A percentile compares a stretch with the other conserved stretches of the same genome.
These are phyloP conservation scores for Fusarium sp. DNA, from an alignment of 2,329 filamentous ascomycete genomes.

Conservation along the genomic window DNA sequence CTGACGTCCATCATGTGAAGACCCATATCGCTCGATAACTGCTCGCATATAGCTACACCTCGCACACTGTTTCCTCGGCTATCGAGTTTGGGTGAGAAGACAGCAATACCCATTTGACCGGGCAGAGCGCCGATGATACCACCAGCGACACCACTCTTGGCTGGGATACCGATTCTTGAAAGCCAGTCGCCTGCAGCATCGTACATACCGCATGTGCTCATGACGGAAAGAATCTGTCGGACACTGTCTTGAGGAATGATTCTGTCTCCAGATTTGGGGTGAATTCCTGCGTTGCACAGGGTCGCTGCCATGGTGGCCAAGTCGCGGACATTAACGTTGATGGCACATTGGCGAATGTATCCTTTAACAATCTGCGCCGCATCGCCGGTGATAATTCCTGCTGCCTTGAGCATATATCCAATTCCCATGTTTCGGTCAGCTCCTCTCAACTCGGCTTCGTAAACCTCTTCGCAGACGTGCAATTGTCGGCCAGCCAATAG, in stretches of 20 bases:
- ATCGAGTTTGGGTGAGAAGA: slow-evolving; percentile 49
- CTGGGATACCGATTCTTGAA: slow-evolving; percentile 52
- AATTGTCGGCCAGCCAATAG: slow-evolving; percentile 51
- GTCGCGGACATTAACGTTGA: slow-evolving; percentile 56
- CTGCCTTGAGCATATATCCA: slow-evolving; percentile 55
- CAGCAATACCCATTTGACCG: slow-evolving; percentile 48
- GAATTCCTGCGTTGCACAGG: slow-evolving; percentile 52
- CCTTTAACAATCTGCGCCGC: slow-evolving; percentile 51
- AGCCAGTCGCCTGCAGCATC: slow-evolving; percentile 55
- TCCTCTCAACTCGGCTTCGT: slow-evolving; percentile 51
- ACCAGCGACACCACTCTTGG: slow-evolving; percentile 52
- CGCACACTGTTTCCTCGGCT: slow-evolving; percentile 50
- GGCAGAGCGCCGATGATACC: slow-evolving; percentile 50
- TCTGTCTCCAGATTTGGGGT: slow-evolving; percentile 48
- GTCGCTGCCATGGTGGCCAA: slow-evolving; percentile 55
- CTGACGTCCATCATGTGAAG: slow-evolving; percentile 52
- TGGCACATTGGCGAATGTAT: slow-evolving; percentile 55
- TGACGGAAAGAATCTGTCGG: slow-evolving; percentile 54
- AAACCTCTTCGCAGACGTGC: slow-evolving; percentile 53
- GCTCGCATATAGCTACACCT: slow-evolving; percentile 48
- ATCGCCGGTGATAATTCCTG: slow-evolving; percentile 52
- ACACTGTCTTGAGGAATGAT: slow-evolving; percentile 53
- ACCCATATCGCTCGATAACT: slow-evolving; percentile 49
- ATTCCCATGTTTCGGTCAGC: slow-evolving; percentile 52
- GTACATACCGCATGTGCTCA: slow-evolving; percentile 57